phyloP scores from a whole-genome alignment of 2,329 filamentous ascomycete species.

The Trichoderma pleuroti region DNA sequence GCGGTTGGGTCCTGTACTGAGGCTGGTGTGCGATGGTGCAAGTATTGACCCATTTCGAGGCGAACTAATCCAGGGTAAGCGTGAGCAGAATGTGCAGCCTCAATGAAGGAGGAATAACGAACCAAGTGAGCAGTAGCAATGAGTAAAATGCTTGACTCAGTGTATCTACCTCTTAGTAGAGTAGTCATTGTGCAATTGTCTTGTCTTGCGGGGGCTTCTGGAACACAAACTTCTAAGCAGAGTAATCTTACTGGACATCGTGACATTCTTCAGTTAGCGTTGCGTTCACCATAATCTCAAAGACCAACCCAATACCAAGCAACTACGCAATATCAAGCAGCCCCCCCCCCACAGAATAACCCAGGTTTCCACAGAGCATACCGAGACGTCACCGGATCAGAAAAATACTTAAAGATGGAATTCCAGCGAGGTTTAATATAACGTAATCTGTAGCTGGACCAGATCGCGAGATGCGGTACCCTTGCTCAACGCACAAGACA shows the following conservation, averaged over 20 bases:
- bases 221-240: background rate
- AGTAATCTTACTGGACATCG: background rate
- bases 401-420: background rate
- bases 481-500: background rate
- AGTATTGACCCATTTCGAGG: background rate
- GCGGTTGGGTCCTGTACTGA: background rate
- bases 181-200: background rate
- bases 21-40: background rate
- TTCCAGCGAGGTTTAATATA: background rate
- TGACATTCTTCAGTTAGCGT: background rate
- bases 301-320: background rate
- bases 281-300: accelerated
- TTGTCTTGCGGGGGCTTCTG: background rate
- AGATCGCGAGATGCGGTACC: background rate
- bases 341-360: background rate
- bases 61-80: background rate
- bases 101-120: background rate
- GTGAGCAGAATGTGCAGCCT: background rate
- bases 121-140: background rate
- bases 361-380: background rate
- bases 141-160: background rate
- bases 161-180: background rate
- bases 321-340: background rate
- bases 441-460: background rate
- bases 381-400: background rate